phyloP scores from a whole-genome alignment of 2,329 filamentous ascomycete genomes.

The Fusarium xylarioides region DNA sequence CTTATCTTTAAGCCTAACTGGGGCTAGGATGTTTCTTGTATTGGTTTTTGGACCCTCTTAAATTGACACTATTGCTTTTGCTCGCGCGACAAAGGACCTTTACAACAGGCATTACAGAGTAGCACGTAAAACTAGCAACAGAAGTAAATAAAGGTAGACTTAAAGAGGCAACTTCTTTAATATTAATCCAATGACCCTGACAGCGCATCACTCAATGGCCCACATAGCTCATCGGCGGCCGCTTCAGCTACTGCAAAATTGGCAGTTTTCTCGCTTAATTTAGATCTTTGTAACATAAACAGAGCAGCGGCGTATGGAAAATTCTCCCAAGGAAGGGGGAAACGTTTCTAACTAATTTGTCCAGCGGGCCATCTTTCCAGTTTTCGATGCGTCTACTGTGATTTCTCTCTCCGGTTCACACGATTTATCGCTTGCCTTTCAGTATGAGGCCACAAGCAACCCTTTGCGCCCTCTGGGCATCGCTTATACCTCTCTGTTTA shows the following conservation, averaged over 20 bases:
- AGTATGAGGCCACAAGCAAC: neutral
- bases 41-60: neutral
- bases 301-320: neutral
- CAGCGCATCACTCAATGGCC: neutral
- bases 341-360: rapidly evolving
- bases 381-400: rapidly evolving
- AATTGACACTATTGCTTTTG: neutral
- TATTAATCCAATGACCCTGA: neutral
- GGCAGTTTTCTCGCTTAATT: neutral
- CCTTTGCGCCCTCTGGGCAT: neutral
- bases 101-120: neutral
- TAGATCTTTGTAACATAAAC: neutral
- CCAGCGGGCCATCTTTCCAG: rapidly evolving
- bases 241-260: neutral
- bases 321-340: neutral
- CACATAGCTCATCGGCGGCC: neutral
- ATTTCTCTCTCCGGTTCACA: rapidly evolving
- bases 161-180: neutral
- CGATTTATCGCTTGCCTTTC: neutral
- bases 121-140: neutral
- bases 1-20: neutral
- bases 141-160: no score
- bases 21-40: neutral
- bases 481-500: rapidly evolving
- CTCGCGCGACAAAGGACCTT: rapidly evolving